Percentiles rank a stretch among this genome's conserved stretches.
These are phyloP conservation scores for Pyrenophora tritici-repentis DNA, from an alignment of 2,329 filamentous ascomycete species.

Conservation along the genomic window DNA sequence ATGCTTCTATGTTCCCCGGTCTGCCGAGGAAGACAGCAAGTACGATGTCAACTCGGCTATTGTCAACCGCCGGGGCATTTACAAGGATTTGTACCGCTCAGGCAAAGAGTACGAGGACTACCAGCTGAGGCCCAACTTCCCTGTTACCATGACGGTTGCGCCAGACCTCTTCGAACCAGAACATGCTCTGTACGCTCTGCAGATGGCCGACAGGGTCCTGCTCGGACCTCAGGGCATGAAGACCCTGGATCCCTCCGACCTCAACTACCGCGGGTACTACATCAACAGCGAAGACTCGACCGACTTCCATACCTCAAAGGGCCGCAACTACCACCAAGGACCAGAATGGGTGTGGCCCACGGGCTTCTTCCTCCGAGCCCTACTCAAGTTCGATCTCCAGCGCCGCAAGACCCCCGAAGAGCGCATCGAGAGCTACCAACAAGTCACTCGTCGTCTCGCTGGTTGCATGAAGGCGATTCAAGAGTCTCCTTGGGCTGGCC, in stretches of 20 bases:
- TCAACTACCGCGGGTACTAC: slow-evolving; percentile 95
- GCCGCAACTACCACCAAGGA: slow-evolving; percentile 96
- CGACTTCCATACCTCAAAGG: slow-evolving; percentile 91
- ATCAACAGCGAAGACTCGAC: slow-evolving; percentile 91
- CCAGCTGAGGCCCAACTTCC: slow-evolving; percentile 90
- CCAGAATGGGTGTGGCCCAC: slow-evolving; percentile 99
- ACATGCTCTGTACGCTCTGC: slow-evolving; percentile 79
- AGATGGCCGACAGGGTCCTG: slow-evolving; percentile 77
- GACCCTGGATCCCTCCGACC: slow-evolving; percentile 87
- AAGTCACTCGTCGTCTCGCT: slow-evolving; percentile 80
- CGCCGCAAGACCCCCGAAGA: slow-evolving; percentile 69
- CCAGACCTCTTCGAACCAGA: slow-evolving; percentile 80
- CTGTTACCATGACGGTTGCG: slow-evolving; percentile 93
- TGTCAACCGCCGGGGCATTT: slow-evolving; percentile 91
- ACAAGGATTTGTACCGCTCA: slow-evolving; percentile 94
- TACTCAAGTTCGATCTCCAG: slow-evolving; percentile 87
- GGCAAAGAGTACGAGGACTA: slow-evolving; percentile 98
- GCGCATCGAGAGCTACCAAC: slow-evolving; percentile 87
- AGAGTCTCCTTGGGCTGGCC: slow-evolving; percentile 82
- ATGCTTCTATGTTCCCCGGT: slow-evolving; percentile 82
- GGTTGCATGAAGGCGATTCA: slow-evolving; percentile 85
- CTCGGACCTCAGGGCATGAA: slow-evolving; percentile 93
- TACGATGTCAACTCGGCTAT: slow-evolving; percentile 81
- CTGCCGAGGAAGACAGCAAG: slow-evolving; percentile 69
- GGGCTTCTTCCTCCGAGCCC: slow-evolving; percentile 89